A percentile compares a stretch with the other conserved stretches of the same genome.
These are phyloP conservation scores for Talaromyces thailandensis DNA, from an alignment of 495 filamentous ascomycete species.

Conservation along the genomic window DNA sequence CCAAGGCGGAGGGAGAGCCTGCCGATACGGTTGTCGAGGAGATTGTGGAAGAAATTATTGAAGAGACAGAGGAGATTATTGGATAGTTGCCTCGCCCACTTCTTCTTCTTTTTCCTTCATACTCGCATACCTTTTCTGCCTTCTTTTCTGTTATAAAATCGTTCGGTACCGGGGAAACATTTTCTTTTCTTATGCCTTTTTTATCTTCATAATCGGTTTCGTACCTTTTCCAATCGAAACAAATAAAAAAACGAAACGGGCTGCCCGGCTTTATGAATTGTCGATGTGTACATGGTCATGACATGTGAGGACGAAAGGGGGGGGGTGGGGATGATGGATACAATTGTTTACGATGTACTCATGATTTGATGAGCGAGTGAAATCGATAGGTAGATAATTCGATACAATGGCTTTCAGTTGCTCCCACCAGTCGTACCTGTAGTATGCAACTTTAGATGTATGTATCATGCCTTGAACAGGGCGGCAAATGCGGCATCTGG, in stretches of 20 bases:
- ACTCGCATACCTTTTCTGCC: background rate
- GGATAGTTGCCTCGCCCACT: slow-evolving; percentile 1
- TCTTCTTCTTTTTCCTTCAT: background rate
- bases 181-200: background rate
- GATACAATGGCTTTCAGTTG: background rate
- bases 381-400: background rate
- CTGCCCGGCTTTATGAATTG: too few relatives aligned
- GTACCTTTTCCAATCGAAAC: background rate
- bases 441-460: too few relatives aligned
- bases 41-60: slow-evolving; percentile 88
- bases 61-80: slow-evolving; percentile 82
- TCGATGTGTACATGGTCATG: background rate
- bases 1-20: slow-evolving; percentile 53
- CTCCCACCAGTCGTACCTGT: too few relatives aligned
- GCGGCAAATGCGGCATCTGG: background rate
- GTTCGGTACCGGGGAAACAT: background rate
- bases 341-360: background rate
- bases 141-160: background rate
- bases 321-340: background rate
- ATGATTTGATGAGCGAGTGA: background rate
- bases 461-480: too few relatives aligned
- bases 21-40: slow-evolving; percentile 72
- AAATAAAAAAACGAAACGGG: background rate
- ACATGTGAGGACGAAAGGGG: background rate
- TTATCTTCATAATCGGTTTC: background rate